Percentiles rank a stretch among this genome's conserved stretches.
Conservation (phyloP, 768 basidiomycete species). For the Suillus spraguei region DNA sequence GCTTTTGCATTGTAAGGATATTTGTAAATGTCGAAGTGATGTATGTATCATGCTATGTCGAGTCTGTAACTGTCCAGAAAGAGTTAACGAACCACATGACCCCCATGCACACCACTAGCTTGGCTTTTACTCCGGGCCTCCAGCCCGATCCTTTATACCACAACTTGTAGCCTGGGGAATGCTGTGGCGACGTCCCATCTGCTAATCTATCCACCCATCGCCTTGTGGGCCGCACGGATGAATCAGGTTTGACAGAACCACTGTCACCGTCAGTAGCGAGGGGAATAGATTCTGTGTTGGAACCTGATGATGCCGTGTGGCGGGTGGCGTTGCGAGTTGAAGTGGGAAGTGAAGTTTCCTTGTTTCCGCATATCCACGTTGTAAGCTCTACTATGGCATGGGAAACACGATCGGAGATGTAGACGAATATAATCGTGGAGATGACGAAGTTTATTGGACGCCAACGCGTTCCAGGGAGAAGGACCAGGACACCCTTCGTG, state of each 20-base stretch:
- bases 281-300: conserved; percentile 17
- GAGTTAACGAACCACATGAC: conserved; percentile 70
- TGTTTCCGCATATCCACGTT: conserved; percentile 49
- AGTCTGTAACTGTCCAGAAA: conserved; percentile 43
- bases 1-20: conserved; percentile 6
- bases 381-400: conserved; percentile 77
- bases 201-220: conserved; percentile 57
- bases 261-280: conserved; percentile 24
- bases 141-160: conserved; percentile 36
- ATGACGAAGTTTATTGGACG: conserved; percentile 79
- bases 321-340: conserved; percentile 17
- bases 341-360: conserved; percentile 27
- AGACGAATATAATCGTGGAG: conserved; percentile 79
- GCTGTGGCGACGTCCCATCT: conserved; percentile 30
- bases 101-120: conserved; percentile 41
- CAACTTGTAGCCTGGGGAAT: conserved; percentile 28
- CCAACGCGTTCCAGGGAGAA: conserved; percentile 75
- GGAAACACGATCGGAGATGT: conserved; percentile 75
- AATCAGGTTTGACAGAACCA: conserved; percentile 40
- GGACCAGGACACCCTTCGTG: conserved; percentile 77
- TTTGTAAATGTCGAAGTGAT: neutral
- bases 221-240: conserved; percentile 37
- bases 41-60: conserved; percentile 1
- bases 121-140: conserved; percentile 45
- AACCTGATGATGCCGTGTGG: conserved; percentile 2